These are phyloP conservation scores for Aphanocladium album DNA, from an alignment of 2,329 filamentous ascomycete species.

Conservation along the genomic window DNA sequence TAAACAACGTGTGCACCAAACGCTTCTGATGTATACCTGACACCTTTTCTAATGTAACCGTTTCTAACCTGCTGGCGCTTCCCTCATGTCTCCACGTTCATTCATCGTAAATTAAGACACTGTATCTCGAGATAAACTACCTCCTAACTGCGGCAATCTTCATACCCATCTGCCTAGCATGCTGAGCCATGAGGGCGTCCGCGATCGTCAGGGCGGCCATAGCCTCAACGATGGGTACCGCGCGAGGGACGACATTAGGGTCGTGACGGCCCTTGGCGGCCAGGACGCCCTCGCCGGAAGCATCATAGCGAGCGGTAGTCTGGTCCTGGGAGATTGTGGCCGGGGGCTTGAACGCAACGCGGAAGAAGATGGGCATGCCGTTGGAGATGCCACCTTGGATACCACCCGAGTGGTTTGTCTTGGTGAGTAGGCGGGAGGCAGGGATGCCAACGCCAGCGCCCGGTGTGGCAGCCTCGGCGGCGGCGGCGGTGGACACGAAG, in stretches of 20 bases:
- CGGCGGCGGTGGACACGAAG: constrained; percentile 19
- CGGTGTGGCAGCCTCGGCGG: background rate
- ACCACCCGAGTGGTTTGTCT: constrained; percentile 92
- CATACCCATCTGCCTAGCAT: constrained; percentile 48
- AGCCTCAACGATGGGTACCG: constrained; percentile 70
- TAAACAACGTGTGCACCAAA: constrained; percentile 20
- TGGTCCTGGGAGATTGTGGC: constrained; percentile 91
- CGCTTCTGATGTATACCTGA: constrained; percentile 18
- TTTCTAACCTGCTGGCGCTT: constrained; percentile 20
- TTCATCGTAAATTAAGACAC: constrained; percentile 13
- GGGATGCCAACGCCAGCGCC: constrained; percentile 32
- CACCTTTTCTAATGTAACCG: constrained; percentile 17
- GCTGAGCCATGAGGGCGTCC: constrained; percentile 81
- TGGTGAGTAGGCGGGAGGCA: constrained; percentile 67
- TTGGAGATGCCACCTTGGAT: constrained; percentile 96
- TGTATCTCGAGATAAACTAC: background rate
- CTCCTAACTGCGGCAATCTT: constrained; percentile 14
- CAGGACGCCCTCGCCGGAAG: constrained; percentile 63
- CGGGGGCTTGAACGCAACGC: constrained; percentile 88
- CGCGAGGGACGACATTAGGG: constrained; percentile 80
- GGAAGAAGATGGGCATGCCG: constrained; percentile 90
- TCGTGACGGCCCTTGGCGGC: constrained; percentile 94
- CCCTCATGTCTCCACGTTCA: constrained; percentile 18
- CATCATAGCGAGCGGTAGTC: constrained; percentile 74
- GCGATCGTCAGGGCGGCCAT: constrained; percentile 88